Conservation (phyloP, 495 filamentous ascomycete species). For the Tuber borchii region DNA sequence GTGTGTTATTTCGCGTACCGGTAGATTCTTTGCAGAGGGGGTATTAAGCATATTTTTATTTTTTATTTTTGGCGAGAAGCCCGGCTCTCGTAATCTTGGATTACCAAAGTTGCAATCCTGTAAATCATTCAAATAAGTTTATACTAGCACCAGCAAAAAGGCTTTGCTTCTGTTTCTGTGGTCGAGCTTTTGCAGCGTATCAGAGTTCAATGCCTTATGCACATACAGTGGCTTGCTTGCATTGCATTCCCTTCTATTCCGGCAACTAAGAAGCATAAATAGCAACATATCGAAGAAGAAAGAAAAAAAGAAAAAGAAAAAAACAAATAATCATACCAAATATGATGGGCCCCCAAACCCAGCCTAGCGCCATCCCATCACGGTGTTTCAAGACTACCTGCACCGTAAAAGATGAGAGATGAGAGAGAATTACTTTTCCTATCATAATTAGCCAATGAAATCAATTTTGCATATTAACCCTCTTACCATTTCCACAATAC, state of each 20-base stretch:
- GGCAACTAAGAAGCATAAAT: background rate
- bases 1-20: slow-evolving; percentile 3
- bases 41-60: background rate
- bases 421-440: background rate
- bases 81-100: background rate
- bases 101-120: background rate
- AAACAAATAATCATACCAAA: background rate
- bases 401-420: background rate
- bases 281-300: background rate
- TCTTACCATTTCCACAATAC: background rate
- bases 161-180: background rate
- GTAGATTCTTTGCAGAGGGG: background rate
- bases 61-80: background rate
- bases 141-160: background rate
- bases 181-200: background rate
- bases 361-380: background rate
- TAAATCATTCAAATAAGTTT: background rate
- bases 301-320: background rate
- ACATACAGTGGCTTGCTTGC: background rate
- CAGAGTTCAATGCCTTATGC: background rate
- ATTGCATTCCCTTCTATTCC: background rate
- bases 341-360: background rate
- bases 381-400: background rate
- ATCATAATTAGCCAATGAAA: background rate
- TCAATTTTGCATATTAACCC: background rate